Base-by-base conservation (phyloP, 306 rosid species). In the Citrullus mucosospermus region DNA sequence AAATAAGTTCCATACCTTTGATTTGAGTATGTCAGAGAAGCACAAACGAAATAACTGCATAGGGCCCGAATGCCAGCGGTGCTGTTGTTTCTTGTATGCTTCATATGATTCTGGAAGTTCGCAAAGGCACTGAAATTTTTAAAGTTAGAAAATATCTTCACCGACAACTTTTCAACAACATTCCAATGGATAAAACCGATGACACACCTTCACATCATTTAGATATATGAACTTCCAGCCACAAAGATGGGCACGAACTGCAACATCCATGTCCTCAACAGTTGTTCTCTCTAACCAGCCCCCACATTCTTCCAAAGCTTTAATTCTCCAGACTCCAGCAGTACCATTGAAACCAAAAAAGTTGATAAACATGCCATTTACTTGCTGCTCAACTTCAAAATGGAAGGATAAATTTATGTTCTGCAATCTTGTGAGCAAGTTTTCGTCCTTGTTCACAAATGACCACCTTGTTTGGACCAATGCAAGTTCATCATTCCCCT, bases 31-130 rank as follows among this genome's bases (percentile, higher is more conserved):
- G 78, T 95, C 99, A 55, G 87, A 36, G 78, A 95, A 95, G 79
- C 97, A 92, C 87, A 92, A 58, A 28, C 97, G 97, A 78, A 95
- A 92, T 88, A 92, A 81, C 80, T 95, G 99, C 99, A 95, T 95
- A 54, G 99, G 99, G 78, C 99, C 99, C 4, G 99, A 95, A 95
- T 95, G 99, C 99, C 99, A 95, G 59, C 97, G 97, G 78, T 95
- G 96, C 75, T 95, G 99, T 86, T 95, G 99, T 81, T 95, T 92
- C 83, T 92, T 95, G 87, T 95, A 92, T 25, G 99, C 99, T 78
- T 91, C 97, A 20, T 91, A 95, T 80, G 99, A 91, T 91, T 95
- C 99, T 12, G 97, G 99, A 83, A 95, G 99, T 82, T 95, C 97
- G 86, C 99, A 95, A 77, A 92, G 97, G 89, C 99, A 92, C 99